These are phyloP conservation scores for Xerophyta viscosa DNA, from an alignment of 106 monocot genomes.

Conservation along the genomic window DNA sequence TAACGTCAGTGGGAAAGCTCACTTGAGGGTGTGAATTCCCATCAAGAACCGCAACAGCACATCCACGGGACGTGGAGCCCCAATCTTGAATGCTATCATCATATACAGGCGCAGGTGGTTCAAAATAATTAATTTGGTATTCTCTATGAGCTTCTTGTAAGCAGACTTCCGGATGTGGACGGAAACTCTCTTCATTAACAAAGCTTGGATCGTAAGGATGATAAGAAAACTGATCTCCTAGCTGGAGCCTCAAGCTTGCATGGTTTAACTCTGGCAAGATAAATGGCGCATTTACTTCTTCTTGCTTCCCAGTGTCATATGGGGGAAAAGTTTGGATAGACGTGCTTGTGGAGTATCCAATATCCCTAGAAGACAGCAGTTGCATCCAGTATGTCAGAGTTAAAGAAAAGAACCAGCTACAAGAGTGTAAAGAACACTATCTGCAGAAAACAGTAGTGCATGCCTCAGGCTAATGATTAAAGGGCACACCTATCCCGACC, in stretches of 20 bases:
- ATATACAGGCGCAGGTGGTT: constrained; percentile 23
- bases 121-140: constrained; percentile 25
- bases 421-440: too few species aligned
- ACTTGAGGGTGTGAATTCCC: constrained; percentile 39
- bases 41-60: constrained; percentile 35
- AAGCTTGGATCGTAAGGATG: constrained; percentile 36
- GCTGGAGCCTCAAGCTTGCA: constrained; percentile 44
- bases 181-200: constrained; percentile 26
- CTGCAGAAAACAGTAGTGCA: too few species aligned
- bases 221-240: constrained; percentile 49
- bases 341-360: constrained; percentile 28
- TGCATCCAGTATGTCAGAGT: too few species aligned
- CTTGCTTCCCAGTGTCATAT: constrained; percentile 35
- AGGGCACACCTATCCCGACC: too few species aligned
- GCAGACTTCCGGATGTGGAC: constrained; percentile 22
- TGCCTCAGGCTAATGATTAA: not conserved
- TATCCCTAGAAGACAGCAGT: constrained; percentile 29
- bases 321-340: constrained; percentile 31
- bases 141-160: constrained; percentile 27
- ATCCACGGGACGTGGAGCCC: constrained; percentile 53
- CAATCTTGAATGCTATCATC: constrained; percentile 47
- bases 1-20: constrained; percentile 5
- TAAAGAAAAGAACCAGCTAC: not conserved
- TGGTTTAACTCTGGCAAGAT: constrained; percentile 30
- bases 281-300: constrained; percentile 19